A percentile compares a stretch with the other conserved stretches of the same genome.
Conservation (phyloP, 441 rosid species). For the Arabidopsis lyrata region DNA sequence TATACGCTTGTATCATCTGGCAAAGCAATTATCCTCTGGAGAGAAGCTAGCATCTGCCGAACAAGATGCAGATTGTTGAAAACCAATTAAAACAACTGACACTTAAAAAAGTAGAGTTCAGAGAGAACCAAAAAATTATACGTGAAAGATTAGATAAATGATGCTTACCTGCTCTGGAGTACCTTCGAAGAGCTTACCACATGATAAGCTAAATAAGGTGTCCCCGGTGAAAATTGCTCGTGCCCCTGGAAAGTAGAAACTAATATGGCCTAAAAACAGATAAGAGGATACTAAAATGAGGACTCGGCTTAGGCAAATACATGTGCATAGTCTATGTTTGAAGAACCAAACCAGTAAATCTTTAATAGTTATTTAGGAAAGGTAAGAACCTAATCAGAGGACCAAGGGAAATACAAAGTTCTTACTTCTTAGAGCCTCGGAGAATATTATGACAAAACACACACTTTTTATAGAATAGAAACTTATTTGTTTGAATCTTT, state of each 20-base stretch:
- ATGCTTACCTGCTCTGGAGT: slow-evolving; percentile 76
- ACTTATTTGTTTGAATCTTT: not conserved
- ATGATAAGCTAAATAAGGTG: slow-evolving; percentile 95
- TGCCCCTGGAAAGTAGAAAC: slow-evolving; percentile 91
- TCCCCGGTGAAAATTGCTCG: slow-evolving; percentile 90
- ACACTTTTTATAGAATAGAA: not conserved
- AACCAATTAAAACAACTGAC: not conserved
- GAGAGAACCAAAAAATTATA: not conserved
- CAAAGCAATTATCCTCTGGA: slow-evolving; percentile 62
- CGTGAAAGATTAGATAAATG: not conserved
- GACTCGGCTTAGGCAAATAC: not conserved
- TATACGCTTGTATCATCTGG: slow-evolving; percentile 84
- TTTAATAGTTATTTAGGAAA: not conserved
- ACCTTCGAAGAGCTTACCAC: slow-evolving; percentile 98
- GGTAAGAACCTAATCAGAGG: not conserved
- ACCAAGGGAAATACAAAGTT: not conserved
- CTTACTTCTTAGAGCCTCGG: not conserved
- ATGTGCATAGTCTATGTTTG: not conserved
- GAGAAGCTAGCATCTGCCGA: slow-evolving; percentile 80
- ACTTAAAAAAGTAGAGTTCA: not conserved
- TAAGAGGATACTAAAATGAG: slow-evolving; percentile 14
- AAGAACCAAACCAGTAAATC: not conserved
- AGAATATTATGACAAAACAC: not conserved
- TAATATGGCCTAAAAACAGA: slow-evolving; percentile 74
- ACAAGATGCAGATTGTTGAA: slow-evolving; percentile 30